Evolutionary conservation across 345 rosid genomes (phyloP).

Genomic region (Arabidopsis arenosa): DNA sequence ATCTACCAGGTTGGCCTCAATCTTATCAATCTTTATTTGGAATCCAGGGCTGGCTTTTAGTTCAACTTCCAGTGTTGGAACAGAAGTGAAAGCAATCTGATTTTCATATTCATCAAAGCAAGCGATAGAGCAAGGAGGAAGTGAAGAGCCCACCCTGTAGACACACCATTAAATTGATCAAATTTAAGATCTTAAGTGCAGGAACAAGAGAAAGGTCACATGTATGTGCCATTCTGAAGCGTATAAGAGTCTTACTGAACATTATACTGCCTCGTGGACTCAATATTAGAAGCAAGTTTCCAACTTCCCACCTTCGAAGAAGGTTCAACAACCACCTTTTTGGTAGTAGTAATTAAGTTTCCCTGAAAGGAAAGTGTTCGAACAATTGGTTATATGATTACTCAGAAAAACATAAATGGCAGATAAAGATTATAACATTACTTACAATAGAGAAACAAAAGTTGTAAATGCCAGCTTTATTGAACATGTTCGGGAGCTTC

Average conservation of each 20-base stretch:
- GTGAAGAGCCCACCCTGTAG: conserved; percentile 61
- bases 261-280: not conserved
- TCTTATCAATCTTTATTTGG: conserved; percentile 14
- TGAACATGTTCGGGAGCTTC: conserved; percentile 48
- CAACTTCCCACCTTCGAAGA: conserved; percentile 49
- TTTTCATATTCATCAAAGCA: conserved; percentile 61
- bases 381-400: conserved; percentile 13
- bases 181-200: not conserved
- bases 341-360: conserved; percentile 43
- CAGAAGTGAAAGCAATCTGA: conserved; percentile 47
- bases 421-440: not conserved
- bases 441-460: conserved; percentile 62
- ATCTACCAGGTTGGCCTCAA: conserved; percentile 45
- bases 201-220: not conserved
- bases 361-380: conserved; percentile 43
- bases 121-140: conserved; percentile 46
- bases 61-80: conserved; percentile 50
- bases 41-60: conserved; percentile 29
- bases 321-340: conserved; percentile 49
- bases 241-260: conserved; percentile 44
- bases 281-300: conserved; percentile 45
- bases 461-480: conserved; percentile 54
- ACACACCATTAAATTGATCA: conserved; percentile 13
- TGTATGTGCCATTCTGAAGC: not conserved
- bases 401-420: not conserved